phyloP scores from a whole-genome alignment of 768 basidiomycete genomes.

The Xerocomus potaroensis region DNA sequence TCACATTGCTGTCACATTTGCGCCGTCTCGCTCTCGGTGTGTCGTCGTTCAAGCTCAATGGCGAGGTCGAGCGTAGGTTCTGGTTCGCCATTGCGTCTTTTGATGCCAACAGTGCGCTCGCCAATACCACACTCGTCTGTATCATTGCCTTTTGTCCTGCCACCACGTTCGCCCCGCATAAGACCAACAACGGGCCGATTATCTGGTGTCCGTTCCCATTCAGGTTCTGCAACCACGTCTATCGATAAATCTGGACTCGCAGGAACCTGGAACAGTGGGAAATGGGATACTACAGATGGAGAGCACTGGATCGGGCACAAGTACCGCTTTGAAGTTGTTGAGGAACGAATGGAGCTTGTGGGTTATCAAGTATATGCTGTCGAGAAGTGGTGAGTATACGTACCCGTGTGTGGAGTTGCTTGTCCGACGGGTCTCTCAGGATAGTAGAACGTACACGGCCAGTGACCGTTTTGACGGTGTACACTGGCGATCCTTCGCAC shows the following conservation, averaged over 20 bases:
- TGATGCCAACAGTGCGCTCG: constrained; percentile 34
- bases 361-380: constrained; percentile 85
- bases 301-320: constrained; percentile 44
- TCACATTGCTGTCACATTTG: constrained; percentile 13
- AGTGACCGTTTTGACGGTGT: constrained; percentile 63
- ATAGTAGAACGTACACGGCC: constrained; percentile 62
- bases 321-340: constrained; percentile 46
- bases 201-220: constrained; percentile 31
- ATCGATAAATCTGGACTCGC: constrained; percentile 11
- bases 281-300: constrained; percentile 19
- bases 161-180: constrained; percentile 23
- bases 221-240: constrained; percentile 27
- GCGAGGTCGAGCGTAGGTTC: constrained; percentile 5
- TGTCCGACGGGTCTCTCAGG: constrained; percentile 34
- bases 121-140: constrained; percentile 13
- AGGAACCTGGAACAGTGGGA: constrained; percentile 4
- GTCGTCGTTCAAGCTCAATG: constrained; percentile 15
- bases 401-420: neutral
- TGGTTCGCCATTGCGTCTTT: constrained; percentile 16
- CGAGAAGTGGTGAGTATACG: constrained; percentile 64
- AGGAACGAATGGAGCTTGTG: constrained; percentile 41
- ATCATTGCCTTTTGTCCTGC: constrained; percentile 10
- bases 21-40: too few species aligned
- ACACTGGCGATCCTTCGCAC: constrained; percentile 71
- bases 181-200: constrained; percentile 24